phyloP scores from a whole-genome alignment of 2,329 filamentous ascomycete genomes.

The Epichloe sibirici region DNA sequence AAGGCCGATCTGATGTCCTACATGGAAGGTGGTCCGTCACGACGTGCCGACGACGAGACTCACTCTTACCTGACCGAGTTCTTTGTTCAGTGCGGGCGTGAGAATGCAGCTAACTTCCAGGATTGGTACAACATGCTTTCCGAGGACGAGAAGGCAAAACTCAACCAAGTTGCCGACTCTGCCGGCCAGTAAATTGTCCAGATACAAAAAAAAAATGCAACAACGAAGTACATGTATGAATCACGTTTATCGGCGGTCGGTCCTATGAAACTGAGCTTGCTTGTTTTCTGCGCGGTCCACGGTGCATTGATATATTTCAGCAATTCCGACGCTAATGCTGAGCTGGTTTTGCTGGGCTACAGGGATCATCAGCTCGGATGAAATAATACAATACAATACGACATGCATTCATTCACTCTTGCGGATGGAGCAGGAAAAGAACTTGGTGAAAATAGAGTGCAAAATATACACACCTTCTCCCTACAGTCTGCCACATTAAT shows the following conservation, averaged over 20 bases:
- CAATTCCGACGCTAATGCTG: too few relatives aligned
- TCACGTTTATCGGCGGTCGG: too few relatives aligned
- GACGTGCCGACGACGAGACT: slow-evolving; percentile 80
- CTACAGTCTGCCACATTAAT: neutral
- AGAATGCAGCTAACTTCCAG: slow-evolving; percentile 44
- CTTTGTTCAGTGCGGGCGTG: slow-evolving; percentile 51
- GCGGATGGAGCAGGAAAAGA: neutral
- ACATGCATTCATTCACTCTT: neutral
- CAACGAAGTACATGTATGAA: neutral
- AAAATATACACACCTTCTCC: neutral
- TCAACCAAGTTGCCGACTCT: slow-evolving; percentile 36
- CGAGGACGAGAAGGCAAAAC: slow-evolving; percentile 43
- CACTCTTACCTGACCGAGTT: slow-evolving; percentile 75
- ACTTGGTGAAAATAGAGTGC: neutral
- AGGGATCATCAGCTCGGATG: neutral
- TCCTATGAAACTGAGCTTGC: neutral
- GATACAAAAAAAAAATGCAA: neutral
- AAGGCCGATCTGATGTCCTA: slow-evolving; percentile 74
- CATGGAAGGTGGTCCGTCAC: slow-evolving; percentile 44
- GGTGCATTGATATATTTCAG: too few relatives aligned
- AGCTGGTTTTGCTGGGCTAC: neutral
- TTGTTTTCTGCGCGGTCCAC: neutral
- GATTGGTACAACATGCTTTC: slow-evolving; percentile 43
- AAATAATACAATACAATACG: neutral
- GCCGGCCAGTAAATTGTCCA: neutral